Percentiles rank a stretch among this genome's conserved stretches.
Conservation (phyloP, 495 filamentous ascomycete species). For the Hypoxylon lienhwacheense region DNA sequence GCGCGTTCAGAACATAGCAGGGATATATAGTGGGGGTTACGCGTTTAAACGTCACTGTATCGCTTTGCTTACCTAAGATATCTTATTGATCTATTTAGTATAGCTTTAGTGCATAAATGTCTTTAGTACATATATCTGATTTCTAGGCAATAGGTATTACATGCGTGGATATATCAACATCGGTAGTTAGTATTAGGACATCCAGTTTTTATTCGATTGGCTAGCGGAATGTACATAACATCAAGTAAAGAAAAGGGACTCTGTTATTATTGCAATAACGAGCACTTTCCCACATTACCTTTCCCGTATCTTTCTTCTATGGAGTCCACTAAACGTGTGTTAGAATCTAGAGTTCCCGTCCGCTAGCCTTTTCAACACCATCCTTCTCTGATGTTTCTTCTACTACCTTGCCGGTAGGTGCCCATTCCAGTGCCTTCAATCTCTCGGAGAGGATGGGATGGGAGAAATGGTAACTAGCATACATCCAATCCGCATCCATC, state of each 20-base stretch:
- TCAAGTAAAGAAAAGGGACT: too few relatives aligned
- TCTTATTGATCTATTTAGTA: constrained; percentile 3
- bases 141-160: too few relatives aligned
- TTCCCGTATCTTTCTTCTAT: constrained; percentile 4
- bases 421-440: constrained; percentile 85
- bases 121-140: too few relatives aligned
- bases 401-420: constrained; percentile 51
- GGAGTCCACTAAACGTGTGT: background rate
- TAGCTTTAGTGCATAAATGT: too few relatives aligned
- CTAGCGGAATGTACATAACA: background rate
- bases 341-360: constrained; percentile 35
- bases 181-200: too few relatives aligned
- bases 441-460: constrained; percentile 95
- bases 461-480: constrained; percentile 96
- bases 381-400: constrained; percentile 29
- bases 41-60: constrained; percentile 26
- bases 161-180: too few relatives aligned
- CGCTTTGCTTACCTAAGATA: background rate
- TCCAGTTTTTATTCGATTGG: constrained; percentile 1
- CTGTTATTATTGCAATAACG: too few relatives aligned
- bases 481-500: constrained; percentile 98
- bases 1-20: constrained; percentile 16
- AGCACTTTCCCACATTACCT: background rate
- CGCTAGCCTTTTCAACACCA: constrained; percentile 39
- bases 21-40: constrained; percentile 23